phyloP scores from a whole-genome alignment of 495 filamentous ascomycete genomes.

The Tuber calosporum region DNA sequence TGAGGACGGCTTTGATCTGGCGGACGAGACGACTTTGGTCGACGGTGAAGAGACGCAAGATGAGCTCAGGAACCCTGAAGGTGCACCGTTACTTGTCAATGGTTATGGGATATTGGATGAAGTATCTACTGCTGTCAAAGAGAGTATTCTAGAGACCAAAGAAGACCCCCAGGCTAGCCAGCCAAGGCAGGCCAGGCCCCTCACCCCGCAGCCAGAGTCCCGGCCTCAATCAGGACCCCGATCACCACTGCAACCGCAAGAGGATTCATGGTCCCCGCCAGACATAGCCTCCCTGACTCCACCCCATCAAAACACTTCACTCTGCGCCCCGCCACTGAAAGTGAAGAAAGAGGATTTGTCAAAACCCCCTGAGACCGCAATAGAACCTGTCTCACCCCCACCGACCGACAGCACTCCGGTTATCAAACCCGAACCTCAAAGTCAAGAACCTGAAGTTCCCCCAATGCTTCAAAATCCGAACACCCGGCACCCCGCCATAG shows the following conservation, averaged over 20 bases:
- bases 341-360: background rate
- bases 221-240: background rate
- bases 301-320: background rate
- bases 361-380: background rate
- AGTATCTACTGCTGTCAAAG: background rate
- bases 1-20: background rate
- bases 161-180: background rate
- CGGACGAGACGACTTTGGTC: conserved; percentile 1
- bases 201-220: background rate
- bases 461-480: background rate
- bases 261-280: background rate
- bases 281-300: background rate
- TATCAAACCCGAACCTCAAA: background rate
- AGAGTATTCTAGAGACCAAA: background rate
- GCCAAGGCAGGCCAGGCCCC: background rate
- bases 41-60: background rate
- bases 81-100: conserved; percentile 4
- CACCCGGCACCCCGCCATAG: background rate
- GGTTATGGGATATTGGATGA: background rate
- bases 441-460: background rate
- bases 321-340: background rate
- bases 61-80: background rate
- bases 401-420: background rate
- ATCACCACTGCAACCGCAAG: background rate
- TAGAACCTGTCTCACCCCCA: background rate